These are phyloP conservation scores for Davidsoniella eucalypti DNA, from an alignment of 2,329 filamentous ascomycete genomes.

Conservation along the genomic window DNA sequence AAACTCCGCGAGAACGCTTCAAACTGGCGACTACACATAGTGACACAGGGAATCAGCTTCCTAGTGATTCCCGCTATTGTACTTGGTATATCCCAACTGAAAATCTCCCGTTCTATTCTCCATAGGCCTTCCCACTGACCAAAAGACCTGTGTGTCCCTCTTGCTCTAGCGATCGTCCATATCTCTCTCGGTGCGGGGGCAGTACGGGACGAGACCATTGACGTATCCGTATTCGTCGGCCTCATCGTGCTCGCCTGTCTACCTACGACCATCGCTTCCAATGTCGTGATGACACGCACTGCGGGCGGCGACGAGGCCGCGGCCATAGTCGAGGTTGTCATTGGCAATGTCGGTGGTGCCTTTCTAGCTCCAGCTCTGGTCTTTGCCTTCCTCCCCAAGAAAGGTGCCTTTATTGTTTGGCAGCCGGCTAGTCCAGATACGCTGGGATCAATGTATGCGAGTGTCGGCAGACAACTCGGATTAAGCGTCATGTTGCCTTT, in stretches of 20 bases:
- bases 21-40: slow-evolving; percentile 51
- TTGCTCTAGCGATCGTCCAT: slow-evolving; percentile 25
- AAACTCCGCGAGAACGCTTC: slow-evolving; percentile 44
- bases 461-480: slow-evolving; percentile 52
- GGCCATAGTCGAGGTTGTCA: slow-evolving; percentile 49
- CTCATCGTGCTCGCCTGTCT: slow-evolving; percentile 51
- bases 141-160: too few species aligned
- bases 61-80: slow-evolving; percentile 47
- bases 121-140: neutral
- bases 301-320: slow-evolving; percentile 52
- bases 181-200: slow-evolving; percentile 31
- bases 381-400: slow-evolving; percentile 39
- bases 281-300: slow-evolving; percentile 56
- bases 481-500: slow-evolving; percentile 51
- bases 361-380: slow-evolving; percentile 50
- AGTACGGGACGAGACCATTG: slow-evolving; percentile 38
- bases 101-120: neutral
- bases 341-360: slow-evolving; percentile 53
- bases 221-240: slow-evolving; percentile 48
- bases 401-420: slow-evolving; percentile 37
- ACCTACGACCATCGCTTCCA: slow-evolving; percentile 56
- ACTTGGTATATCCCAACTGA: slow-evolving; percentile 27
- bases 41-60: slow-evolving; percentile 53
- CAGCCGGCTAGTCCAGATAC: slow-evolving; percentile 35
- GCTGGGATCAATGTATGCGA: slow-evolving; percentile 44